These are phyloP conservation scores for Lotmaria passim DNA, from an alignment of 208 protist species.

Conservation along the genomic window DNA sequence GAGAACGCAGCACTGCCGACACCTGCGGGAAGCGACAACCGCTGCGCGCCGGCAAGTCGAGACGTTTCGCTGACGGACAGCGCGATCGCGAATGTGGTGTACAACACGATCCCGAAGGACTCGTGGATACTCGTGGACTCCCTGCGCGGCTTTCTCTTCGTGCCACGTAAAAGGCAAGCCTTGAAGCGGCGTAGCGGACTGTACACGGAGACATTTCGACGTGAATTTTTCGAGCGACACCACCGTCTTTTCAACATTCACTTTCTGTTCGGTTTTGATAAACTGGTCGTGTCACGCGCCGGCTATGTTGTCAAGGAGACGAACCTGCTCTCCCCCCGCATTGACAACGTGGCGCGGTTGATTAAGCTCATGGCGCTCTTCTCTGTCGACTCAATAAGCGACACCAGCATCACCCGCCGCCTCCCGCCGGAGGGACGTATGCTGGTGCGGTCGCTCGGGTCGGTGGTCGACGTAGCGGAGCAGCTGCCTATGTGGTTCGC, in stretches of 20 bases:
- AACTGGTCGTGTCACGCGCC: conserved; percentile 45
- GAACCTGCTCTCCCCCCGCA: conserved; percentile 46
- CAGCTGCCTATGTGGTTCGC: conserved; percentile 88
- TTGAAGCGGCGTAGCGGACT: background rate
- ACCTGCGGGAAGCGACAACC: background rate
- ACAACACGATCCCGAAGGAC: conserved; percentile 35
- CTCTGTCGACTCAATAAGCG: conserved; percentile 49
- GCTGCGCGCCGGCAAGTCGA: background rate
- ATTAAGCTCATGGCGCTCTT: conserved; percentile 78
- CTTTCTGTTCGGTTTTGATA: conserved; percentile 32
- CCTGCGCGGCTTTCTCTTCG: conserved; percentile 16
- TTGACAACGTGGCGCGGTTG: conserved; percentile 44
- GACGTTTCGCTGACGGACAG: conserved; percentile 19
- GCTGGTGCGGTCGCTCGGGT: conserved; percentile 55
- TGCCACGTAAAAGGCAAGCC: background rate
- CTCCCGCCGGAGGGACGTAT: conserved; percentile 51
- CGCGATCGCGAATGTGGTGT: conserved; percentile 38
- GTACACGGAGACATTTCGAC: conserved; percentile 21
- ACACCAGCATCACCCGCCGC: conserved; percentile 44
- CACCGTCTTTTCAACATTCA: conserved; percentile 23
- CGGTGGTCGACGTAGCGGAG: conserved; percentile 49
- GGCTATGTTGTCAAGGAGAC: conserved; percentile 31
- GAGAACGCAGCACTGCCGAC: background rate
- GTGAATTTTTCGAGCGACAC: conserved; percentile 37
- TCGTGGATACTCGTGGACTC: conserved; percentile 35